Evolutionary conservation across 1,139 yeast species (phyloP), one percentile per base, ranked within the genome.

Genomic region (Debaryomycetaceae sp.): DNA sequence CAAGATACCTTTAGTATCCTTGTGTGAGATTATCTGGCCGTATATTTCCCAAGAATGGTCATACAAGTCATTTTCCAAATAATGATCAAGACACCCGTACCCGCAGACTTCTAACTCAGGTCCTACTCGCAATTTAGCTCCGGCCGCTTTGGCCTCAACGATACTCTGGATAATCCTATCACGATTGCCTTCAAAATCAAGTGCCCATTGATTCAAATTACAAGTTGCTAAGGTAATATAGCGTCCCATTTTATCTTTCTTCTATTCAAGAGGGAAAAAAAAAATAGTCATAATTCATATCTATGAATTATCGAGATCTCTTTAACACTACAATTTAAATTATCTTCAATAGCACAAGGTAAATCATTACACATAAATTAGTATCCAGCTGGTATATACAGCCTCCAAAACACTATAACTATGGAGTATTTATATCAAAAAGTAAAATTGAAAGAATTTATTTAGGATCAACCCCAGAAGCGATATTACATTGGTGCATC

Each of bases 31-130:
- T 33, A 94, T 88, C 35, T 87, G 81, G 1, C 82, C 83, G 55
- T 88, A 87, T 78, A 88, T 83, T 57, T 92, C 96, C 98, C 98
- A 92, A 5, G 94, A 82, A 60, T 94, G 98, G 38, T 85, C 73
- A 55, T 81, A 91, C 5, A 87, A 71, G 59, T 94, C 99, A 53
- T 83, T 84, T 58, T 94, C 99, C 28, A 87, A 72, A 55, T 89
- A 94, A 61, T 94, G 98, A 59, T 94, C 99, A 41, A 92, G 73
- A 60, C 98, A 92, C 7, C 98, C 98, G 59, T 87, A 87, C 2
- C 98, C 98, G 43, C 96, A 81, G 38, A 94, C 71, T 61, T 94
- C 99, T 35, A 94, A 73, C 60, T 94, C 99, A 1, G 98, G 98
- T 1, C 99, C 99, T 16, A 94, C 96, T 56, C 99, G 76, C 41